phyloP scores from a whole-genome alignment of 305 asterid genomes.

The Fraxinus velutina region DNA sequence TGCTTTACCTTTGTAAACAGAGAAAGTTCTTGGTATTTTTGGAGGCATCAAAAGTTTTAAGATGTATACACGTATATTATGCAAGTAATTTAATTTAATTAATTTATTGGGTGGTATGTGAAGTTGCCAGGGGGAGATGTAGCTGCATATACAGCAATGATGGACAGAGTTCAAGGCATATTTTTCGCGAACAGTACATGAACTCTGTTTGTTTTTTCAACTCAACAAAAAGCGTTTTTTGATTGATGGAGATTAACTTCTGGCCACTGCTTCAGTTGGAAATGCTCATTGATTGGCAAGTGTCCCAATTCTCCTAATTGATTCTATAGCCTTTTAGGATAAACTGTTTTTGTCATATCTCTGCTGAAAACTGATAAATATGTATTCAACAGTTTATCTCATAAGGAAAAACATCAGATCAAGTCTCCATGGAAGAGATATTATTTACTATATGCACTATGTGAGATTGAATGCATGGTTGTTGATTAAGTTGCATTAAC shows the following conservation, averaged over 20 bases:
- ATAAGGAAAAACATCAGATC: not conserved
- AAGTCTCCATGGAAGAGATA: not conserved
- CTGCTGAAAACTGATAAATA: not conserved
- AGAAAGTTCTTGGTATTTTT: not conserved
- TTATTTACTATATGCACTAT: not conserved
- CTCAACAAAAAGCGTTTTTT: not conserved
- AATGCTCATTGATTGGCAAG: not conserved
- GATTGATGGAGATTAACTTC: not conserved
- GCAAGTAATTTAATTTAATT: not conserved
- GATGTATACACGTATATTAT: not conserved
- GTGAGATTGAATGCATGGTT: not conserved
- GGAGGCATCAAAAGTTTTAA: not conserved
- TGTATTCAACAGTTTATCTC: not conserved
- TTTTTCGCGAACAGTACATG: not conserved
- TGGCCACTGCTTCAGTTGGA: not conserved
- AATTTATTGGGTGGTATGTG: not conserved
- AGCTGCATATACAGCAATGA: not conserved
- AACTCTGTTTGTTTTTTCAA: not conserved
- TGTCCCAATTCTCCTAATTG: not conserved
- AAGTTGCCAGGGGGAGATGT: not conserved
- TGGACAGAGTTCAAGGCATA: not conserved
- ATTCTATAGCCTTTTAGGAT: not conserved
- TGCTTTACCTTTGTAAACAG: not conserved
- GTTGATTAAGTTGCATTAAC: not conserved
- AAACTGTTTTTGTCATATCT: not conserved